Base-by-base conservation (phyloP, 495 filamentous ascomycete species). In the Penicillium maclennaniae region DNA sequence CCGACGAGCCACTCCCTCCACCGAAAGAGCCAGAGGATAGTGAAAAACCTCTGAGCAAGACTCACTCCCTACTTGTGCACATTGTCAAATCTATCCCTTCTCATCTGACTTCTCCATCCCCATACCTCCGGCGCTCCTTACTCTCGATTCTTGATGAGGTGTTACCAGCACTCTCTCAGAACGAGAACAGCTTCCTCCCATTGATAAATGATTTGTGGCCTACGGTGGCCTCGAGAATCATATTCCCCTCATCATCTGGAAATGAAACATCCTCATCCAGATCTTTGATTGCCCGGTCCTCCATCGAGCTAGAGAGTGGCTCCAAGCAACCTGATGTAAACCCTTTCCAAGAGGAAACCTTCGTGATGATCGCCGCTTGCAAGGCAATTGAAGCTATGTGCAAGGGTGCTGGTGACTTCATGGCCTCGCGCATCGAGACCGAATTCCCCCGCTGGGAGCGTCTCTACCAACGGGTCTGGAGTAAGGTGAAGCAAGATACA, bases 121-220 rank as follows among this genome's bases (percentile, higher is more conserved):
- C 89, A 0, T 77, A 83, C 27, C 81, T 98, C 25, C 88, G 92
- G 25, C 79, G 81, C 19, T 87, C 83, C 3, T 79, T 97, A 1
- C 81, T 96, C 42, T 77, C 78, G 34, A 85, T 97, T 7, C 78
- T 96, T 27, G 68, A 78, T 19, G 86, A 84, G 4, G 82, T 87
- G 8, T 75, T 84, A 10, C 82, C 85, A 0, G 76, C 84, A 4
- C 79, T 97, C 3, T 80, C 86, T 2, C 73, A 77, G 0, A 83
- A 93, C 60, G 87, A 95, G 63, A 82, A 88, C 44, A 82, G 81
- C 12, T 96, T 95, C 63, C 75, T 98, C 1, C 93, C 93, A 0
- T 75, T 97, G 3, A 84, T 97, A 43, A 90, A 96, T 65, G 87
- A 88, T 4, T 70, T 97, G 21, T 98, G 91, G 90, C 89, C 91